Evolutionary conservation across 2,329 filamentous ascomycete species (phyloP).

Genomic region (Diaporthe citri): DNA sequence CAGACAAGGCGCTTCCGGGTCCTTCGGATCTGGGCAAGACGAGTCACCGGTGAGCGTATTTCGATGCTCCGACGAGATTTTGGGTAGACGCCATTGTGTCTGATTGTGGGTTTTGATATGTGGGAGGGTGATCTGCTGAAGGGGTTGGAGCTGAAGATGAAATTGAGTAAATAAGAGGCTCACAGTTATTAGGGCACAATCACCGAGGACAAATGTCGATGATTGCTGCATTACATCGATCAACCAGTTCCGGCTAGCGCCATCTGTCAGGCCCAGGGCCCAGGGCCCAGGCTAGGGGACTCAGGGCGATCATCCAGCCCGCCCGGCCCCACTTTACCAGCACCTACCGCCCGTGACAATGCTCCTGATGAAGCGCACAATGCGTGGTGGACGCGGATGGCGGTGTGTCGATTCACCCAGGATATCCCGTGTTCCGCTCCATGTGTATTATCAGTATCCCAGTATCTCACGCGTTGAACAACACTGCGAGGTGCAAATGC

Average conservation of each 20-base stretch:
- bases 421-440: background rate
- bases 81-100: background rate
- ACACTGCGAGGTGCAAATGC: background rate
- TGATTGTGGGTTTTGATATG: too few relatives aligned
- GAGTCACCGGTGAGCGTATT: background rate
- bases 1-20: background rate
- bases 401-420: background rate
- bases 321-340: background rate
- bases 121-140: background rate
- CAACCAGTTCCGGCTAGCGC: background rate
- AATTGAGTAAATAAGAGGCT: background rate
- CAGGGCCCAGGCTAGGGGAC: background rate
- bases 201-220: background rate
- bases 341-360: conserved; percentile 3
- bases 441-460: background rate
- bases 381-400: background rate
- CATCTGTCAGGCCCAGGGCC: conserved; percentile 1
- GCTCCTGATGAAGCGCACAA: background rate
- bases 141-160: background rate
- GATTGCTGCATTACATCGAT: conserved; percentile 22
- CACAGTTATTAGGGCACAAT: background rate
- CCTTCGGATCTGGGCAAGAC: background rate
- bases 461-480: background rate
- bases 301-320: background rate
- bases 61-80: background rate